Conservation (phyloP, 768 basidiomycete genomes). For the Pleurotus giganteus region DNA sequence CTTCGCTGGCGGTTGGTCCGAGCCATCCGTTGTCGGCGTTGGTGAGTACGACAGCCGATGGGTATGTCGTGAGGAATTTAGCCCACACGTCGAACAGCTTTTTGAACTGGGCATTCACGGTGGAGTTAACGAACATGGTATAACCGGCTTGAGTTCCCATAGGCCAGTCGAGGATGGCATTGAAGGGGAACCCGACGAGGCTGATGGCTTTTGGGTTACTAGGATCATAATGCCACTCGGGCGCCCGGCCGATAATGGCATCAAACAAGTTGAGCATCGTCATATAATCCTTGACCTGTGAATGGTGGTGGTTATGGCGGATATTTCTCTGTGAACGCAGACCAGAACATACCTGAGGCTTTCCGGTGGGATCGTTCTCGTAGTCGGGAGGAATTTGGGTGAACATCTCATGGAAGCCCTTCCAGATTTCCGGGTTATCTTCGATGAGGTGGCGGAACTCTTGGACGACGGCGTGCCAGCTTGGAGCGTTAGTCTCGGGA, state of each 20-base stretch:
- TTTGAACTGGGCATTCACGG: conserved; percentile 46
- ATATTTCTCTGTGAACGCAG: background rate
- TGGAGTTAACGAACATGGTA: conserved; percentile 34
- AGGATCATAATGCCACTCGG: conserved; percentile 24
- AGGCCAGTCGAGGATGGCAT: conserved; percentile 38
- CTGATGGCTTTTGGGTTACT: conserved; percentile 24
- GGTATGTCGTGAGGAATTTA: conserved; percentile 39
- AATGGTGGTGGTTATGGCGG: background rate
- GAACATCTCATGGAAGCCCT: conserved; percentile 35
- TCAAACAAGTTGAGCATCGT: conserved; percentile 40
- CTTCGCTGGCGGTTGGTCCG: conserved; percentile 13
- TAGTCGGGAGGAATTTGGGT: conserved; percentile 13
- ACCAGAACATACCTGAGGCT: conserved; percentile 12
- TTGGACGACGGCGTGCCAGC: conserved; percentile 16
- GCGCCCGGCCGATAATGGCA: conserved; percentile 38
- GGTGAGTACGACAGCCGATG: conserved; percentile 41
- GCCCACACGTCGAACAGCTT: conserved; percentile 51
- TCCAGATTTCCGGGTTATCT: conserved; percentile 22
- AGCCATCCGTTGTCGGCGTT: conserved; percentile 47
- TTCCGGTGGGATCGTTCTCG: conserved; percentile 14
- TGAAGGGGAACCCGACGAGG: conserved; percentile 45
- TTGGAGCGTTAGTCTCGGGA: background rate
- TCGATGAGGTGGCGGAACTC: conserved; percentile 30
- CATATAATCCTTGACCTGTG: conserved; percentile 37
- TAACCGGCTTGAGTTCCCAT: conserved; percentile 34